Evolutionary conservation across 148 eudicot species (phyloP).

Genomic region (Rhododendron williamsianum): DNA sequence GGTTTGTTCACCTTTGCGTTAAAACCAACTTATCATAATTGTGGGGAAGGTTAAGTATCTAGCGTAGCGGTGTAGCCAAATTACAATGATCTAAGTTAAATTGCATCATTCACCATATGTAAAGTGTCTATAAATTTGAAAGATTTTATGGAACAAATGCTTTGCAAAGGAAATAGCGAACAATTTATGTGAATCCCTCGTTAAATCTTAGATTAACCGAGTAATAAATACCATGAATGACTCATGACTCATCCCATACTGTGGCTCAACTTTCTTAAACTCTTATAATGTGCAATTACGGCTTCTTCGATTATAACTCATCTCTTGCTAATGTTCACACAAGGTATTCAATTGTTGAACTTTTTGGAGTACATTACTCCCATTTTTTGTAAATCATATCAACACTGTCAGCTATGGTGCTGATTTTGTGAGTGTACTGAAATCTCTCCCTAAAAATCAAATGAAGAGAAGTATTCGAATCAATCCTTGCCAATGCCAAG

Average conservation of each 20-base stretch:
- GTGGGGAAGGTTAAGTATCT: no score
- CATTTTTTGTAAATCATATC: not conserved
- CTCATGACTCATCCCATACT: not conserved
- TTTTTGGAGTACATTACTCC: not conserved
- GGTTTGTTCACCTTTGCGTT: not conserved
- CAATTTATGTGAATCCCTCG: not conserved
- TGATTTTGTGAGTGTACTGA: not conserved
- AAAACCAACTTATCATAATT: no score
- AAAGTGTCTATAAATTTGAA: not conserved
- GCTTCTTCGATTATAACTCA: not conserved
- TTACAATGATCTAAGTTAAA: not conserved
- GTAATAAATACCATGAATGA: not conserved
- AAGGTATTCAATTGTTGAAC: not conserved
- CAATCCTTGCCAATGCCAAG: not conserved
- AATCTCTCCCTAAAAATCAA: not conserved
- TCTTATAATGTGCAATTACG: not conserved
- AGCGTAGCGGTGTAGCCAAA: not conserved
- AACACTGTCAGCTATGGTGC: not conserved
- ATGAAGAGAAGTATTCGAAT: not conserved
- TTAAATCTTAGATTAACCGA: not conserved
- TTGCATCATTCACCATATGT: not conserved
- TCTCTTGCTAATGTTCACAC: not conserved
- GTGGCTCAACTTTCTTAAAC: not conserved
- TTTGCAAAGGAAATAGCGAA: not conserved
- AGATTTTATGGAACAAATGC: not conserved